Base-by-base conservation (phyloP, 257 asterid species). In the Thymus mandschuricus region DNA sequence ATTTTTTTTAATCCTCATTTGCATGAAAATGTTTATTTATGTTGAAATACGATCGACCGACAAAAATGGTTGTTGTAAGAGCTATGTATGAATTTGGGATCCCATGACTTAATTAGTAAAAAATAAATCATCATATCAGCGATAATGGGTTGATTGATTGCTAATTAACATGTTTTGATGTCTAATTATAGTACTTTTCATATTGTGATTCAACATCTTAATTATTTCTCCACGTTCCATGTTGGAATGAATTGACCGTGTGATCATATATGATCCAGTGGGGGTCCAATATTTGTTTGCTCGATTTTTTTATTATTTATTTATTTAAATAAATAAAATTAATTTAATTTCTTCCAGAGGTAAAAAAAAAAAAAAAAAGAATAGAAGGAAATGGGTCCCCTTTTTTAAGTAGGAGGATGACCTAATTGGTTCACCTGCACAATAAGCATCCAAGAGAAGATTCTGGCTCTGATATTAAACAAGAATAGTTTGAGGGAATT, bases 361-460 rank as follows among this genome's bases (percentile, higher is more conserved):
- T 27, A 4, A 43, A 38, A 38, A 38, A 38, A 7, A 38, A 38
- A 0, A 5, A 7, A 38, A 38, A 38, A 57, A 28, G 72, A 73
- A 66, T 68, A 75, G 64, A 57, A 60, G 52, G 64, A 78, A 33
- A 79, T 56, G 83, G 89, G 82, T 60, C 83, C 89, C 75, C 58
- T 21, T 33, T 21, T 33, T 3, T 60, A 0, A 73, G 79, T 78
- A 75, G 85, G 81, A 69, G 85, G 82, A 72, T 58, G 41, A 76
- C 78, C 81, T 69, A 72, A 76, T 69, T 73, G 74, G 80, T 74
- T 83, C 82, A 85, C 79, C 81, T 65, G 66, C 78, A 60, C 60
- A 75, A 38, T 60, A 67, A 45, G 64, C 64, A 69, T 64, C 58
- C 60, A 64, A 69, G 33, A 72, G 33, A 70, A 57, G 76, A 49